These are phyloP conservation scores for Clonostachys rhizophaga DNA, from an alignment of 2,329 filamentous ascomycete genomes.

Conservation along the genomic window DNA sequence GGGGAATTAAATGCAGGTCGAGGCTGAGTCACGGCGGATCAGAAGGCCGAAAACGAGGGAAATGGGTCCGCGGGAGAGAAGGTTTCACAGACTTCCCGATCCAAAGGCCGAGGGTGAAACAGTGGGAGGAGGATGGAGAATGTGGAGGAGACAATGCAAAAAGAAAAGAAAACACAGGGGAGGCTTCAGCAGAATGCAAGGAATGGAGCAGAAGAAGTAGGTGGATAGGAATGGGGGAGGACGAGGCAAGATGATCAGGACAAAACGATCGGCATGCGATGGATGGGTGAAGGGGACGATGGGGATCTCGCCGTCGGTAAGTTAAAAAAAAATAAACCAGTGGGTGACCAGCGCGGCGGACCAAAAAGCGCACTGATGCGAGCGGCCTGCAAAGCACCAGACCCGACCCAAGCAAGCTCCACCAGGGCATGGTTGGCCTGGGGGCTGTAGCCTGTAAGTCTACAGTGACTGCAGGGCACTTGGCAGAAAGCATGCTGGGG, in stretches of 20 bases:
- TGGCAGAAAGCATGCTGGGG: too few relatives aligned
- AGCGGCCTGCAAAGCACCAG: too few relatives aligned
- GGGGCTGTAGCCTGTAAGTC: too few relatives aligned
- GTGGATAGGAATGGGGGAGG: too few relatives aligned
- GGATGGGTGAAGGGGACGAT: background rate
- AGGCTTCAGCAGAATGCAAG: background rate
- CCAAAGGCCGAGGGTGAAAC: background rate
- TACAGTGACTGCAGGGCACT: too few relatives aligned
- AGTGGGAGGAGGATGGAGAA: background rate
- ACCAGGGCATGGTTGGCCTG: too few relatives aligned
- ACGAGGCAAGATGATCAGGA: background rate
- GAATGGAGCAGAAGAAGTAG: background rate
- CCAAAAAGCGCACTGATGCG: too few relatives aligned
- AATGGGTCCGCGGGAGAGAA: slow-evolving; percentile 2
- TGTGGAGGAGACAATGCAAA: background rate
- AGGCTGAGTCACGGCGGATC: slow-evolving; percentile 1
- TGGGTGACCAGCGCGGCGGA: too few relatives aligned
- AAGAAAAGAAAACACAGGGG: background rate
- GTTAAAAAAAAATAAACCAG: too few relatives aligned
- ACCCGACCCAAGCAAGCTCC: too few relatives aligned
- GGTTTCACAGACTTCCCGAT: background rate
- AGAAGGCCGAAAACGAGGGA: slow-evolving; percentile 1
- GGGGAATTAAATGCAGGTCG: background rate
- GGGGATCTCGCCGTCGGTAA: background rate
- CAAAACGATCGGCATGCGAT: background rate